Base-by-base conservation (phyloP, 148 eudicot genomes). In the Silene conica region DNA sequence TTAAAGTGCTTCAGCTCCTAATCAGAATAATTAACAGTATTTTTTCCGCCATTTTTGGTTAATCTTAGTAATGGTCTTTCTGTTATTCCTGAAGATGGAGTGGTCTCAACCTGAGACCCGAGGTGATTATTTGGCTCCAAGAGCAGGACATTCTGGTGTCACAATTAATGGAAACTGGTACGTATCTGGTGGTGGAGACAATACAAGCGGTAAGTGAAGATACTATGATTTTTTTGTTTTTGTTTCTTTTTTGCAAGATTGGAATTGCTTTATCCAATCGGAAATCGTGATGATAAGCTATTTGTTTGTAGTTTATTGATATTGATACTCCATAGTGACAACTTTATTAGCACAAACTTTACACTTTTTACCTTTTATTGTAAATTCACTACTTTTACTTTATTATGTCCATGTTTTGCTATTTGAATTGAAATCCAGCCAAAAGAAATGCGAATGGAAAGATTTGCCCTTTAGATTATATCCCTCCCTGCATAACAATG, bases 161-260 rank as follows among this genome's bases (percentile, higher is more conserved):
- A 80, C 89, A 7, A 80, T 92, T 69, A 82, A 85, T 79, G 98
- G 87, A 31, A 87, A 84, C 68, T 95, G 97, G 97, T 95, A 82
- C 72, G 79, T 92, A 70, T 89, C 90, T 80, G 98, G 98, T 25
- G 98, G 98, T 54, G 98, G 98, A 60, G 98, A 95, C 87, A 95
- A 95, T 73, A 89, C 75, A 88, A 87, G 85, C 73, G 97, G 98
- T 95, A 72, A 67, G 60, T 57, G 72, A 16, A 22, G 16, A 38
- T 67, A 63, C 69, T 38, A 4, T 12, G 41, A 59, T 18, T 50
- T 12, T 50, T 50, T 50, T 3, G 55, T 50, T 50, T 38, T 22
- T 14, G 8, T 73, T 14, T 41, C 18, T 45, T 57, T 65, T 1
- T 25, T 75, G 22, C 48, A 67, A 16, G 22, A 34, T 14, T 38